Base-by-base conservation (phyloP, 345 rosid species). In the Brassica napus region DNA sequence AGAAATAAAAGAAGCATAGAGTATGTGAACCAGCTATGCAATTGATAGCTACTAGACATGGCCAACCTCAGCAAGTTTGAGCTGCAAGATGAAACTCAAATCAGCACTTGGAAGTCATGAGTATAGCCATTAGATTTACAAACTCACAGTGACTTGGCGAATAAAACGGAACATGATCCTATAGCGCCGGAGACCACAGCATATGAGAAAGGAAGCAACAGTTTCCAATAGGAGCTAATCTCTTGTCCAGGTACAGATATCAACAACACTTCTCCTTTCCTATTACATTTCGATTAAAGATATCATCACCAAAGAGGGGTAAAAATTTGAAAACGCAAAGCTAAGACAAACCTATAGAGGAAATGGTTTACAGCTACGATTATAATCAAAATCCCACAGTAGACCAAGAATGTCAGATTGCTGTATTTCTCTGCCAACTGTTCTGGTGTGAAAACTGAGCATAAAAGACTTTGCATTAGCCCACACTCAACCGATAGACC, bases 11-110 rank as follows among this genome's bases (percentile, higher is more conserved):
- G 96, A 76, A 95, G 87, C 93, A 95, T 83, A 30, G 94, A 95
- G 87, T 95, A 95, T 68, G 98, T 95, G 84, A 95, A 95, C 99
- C 98, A 95, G 85, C 94, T 88, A 81, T 92, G 94, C 86, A 95
- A 74, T 75, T 87, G 85, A 85, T 95, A 92, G 79, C 88, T 87
- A 85, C 89, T 86, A 61, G 97, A 89, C 98, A 95, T 90, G 55
- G 99, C 88, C 84, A 95, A 84, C 74, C 98, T 91, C 71, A 95
- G 89, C 83, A 95, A 87, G 86, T 92, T 94, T 49, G 98, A 94
- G 79, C 98, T 94, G 88, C 70, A 84, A 83, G 59, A 83, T 14
- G 64, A 82, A 68, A 26, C 65, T 66, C 58, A 47, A 24, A 66
- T 78, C 31, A 77, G 74, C 67, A 55, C 63, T 18, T 16, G 59